Base-by-base conservation (phyloP, 371 early-diverging fungal species). In the Syncephalis plumigaleata region DNA sequence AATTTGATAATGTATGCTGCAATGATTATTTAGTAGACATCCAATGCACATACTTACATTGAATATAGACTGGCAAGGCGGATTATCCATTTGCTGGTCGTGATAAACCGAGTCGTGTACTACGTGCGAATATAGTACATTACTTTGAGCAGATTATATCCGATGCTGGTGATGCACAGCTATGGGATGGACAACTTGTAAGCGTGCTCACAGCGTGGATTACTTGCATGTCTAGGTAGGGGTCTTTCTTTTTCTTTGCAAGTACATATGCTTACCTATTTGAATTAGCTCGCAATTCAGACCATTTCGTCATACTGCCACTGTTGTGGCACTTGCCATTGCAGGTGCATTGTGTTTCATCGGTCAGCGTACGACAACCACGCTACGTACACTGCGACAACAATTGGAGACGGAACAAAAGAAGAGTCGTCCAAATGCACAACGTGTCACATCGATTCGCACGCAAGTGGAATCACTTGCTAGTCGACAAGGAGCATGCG, bases 301-400 rank as follows among this genome's bases (percentile, higher is more conserved):
- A 16, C 87, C 92, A 9, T 86, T 95, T 60, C 75, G 95, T 9
- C 91, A 93, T 54, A 87, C 86, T 1, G 75, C 91, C 2, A 82
- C 91, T 0, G 55, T 75, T 2, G 61, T 77, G 2, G 70, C 79
- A 9, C 71, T 89, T 21, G 63, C 65, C 11, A 47, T 84, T 9
- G 57, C 70, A 47, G 65, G 73, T 2, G 65, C 70, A 15, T 63
- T 91, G 23, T 78, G 79, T 42, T 67, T 68, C 9, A 54, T 76
- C 26, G 74, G 79, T 1, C 68, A 78, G 16, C 68, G 61, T 23
- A 55, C 69, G 0, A 57, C 67, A 38, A 62, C 57, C 2, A 81
- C 81, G 38, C 63, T 75, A 54, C 56, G 67, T 15, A 75, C 71
- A 22, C 62, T 77, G 1, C 70, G 61, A 11, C 69, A 81, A 20